These are phyloP conservation scores for Gracilariopsis chorda DNA, from an alignment of 23 red algal genomes.

Conservation along the genomic window DNA sequence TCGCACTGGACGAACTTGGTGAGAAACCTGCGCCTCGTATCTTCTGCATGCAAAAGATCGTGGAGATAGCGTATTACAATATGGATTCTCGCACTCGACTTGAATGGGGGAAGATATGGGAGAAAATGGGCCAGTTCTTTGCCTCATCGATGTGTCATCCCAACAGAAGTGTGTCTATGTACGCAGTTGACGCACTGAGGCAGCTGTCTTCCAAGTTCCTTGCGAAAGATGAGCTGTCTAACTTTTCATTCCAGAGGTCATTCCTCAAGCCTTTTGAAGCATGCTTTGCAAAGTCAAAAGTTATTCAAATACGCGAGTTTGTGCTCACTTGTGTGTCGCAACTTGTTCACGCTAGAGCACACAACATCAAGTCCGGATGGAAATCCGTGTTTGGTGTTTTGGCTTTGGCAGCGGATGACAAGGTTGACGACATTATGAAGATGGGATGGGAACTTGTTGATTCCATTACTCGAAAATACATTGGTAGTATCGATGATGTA, in stretches of 20 bases:
- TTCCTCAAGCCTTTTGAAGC: slow-evolving; percentile 88
- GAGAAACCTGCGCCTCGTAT: slow-evolving; percentile 58
- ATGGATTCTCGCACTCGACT: slow-evolving; percentile 76
- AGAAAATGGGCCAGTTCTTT: slow-evolving; percentile 78
- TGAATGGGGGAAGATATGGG: slow-evolving; percentile 91
- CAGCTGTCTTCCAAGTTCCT: slow-evolving; percentile 88
- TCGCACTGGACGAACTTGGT: slow-evolving; percentile 78
- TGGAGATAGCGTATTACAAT: slow-evolving; percentile 86
- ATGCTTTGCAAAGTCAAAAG: slow-evolving; percentile 48
- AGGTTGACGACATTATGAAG: slow-evolving; percentile 75
- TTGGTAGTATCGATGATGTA: slow-evolving; percentile 77
- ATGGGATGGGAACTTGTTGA: slow-evolving; percentile 74
- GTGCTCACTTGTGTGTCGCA: slow-evolving; percentile 68
- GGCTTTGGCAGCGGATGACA: slow-evolving; percentile 82
- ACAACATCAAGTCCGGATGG: slow-evolving; percentile 89
- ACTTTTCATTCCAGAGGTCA: slow-evolving; percentile 88
- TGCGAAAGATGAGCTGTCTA: slow-evolving; percentile 82
- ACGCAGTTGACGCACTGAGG: slow-evolving; percentile 76
- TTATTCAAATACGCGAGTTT: slow-evolving; percentile 57
- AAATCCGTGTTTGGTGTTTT: slow-evolving; percentile 87
- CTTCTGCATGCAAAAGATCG: slow-evolving; percentile 88
- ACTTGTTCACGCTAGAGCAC: slow-evolving; percentile 58
- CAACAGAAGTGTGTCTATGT: slow-evolving; percentile 62
- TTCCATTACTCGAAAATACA: slow-evolving; percentile 77
- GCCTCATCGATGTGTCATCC: slow-evolving; percentile 70